Conservation (phyloP, 208 protist species). For the Acanthamoeba lenticulata region DNA sequence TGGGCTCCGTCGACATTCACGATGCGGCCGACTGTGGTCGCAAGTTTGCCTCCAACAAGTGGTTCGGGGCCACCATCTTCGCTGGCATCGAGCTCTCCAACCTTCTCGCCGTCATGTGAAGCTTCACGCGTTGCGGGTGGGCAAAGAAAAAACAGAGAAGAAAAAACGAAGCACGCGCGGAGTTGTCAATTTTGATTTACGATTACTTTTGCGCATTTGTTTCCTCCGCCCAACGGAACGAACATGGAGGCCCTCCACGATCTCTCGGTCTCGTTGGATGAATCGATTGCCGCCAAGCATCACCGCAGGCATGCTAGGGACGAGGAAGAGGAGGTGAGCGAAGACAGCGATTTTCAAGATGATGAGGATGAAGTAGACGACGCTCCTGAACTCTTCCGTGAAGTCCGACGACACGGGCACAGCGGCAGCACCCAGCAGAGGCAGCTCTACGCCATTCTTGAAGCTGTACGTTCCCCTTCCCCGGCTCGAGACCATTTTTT, state of each 20-base stretch:
- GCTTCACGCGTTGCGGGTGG: too few species aligned
- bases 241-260: conserved; percentile 11
- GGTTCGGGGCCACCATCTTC: conserved; percentile 59
- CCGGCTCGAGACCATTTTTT: background rate
- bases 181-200: background rate
- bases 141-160: background rate
- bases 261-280: background rate
- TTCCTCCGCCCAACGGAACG: background rate
- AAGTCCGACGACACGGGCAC: background rate
- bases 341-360: background rate
- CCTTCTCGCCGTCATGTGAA: background rate
- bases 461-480: background rate
- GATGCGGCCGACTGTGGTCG: conserved; percentile 63
- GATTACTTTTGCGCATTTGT: background rate
- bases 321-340: background rate
- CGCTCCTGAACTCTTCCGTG: background rate
- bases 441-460: conserved; percentile 40
- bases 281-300: background rate
- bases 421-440: background rate
- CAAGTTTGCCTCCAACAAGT: conserved; percentile 79
- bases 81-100: conserved; percentile 54
- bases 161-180: background rate
- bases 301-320: background rate
- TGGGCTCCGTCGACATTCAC: conserved; percentile 79
- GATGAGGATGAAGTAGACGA: background rate